Evolutionary conservation across 208 protist species (phyloP), one percentile per base, ranked within the genome.

Genomic region (Crithidia mellificae): DNA sequence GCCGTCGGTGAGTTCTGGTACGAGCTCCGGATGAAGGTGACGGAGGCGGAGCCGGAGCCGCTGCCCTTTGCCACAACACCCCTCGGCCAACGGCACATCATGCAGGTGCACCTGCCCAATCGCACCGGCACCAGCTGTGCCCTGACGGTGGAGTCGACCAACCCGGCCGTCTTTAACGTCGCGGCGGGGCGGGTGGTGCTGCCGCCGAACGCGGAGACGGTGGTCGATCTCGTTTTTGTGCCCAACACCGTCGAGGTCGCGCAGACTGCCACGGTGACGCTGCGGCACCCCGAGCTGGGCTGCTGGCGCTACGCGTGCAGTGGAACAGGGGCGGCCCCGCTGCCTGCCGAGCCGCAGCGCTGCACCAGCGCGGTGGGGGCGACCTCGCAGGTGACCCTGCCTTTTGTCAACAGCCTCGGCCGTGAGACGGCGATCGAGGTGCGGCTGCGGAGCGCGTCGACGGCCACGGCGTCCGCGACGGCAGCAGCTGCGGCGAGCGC

Each of bases 1-100:
- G 83, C 77, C 19, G 78, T 88, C 1, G 96, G 96, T n/a, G 93
- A 98, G 84, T 98, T 96, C 67, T 97, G 93, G 96, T 98, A 97
- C 57, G 84, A 93, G 67, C 71, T 98, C 47, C 46, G 64, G 51
- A 89, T 98, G 74, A 73, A 76, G 30, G 93, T 91, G 14, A 80
- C 83, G 52, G 81, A 86, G 63, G 68, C 92, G 19, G 69, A 59
- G 36, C 78, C 94, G 24, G 88, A 94, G 68, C 77, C 80, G 30
- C 74, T 98, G 63, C 50, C 56, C 29, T 85, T 98, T 57, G 63
- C 74, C 27, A 87, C 83, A 46, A 76, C 70, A 8, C 82, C 85
- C 12, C 74, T 98, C 47, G 94, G 96, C 30, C 70, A 77, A 30
- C 52, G 76, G 17, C 81, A 80, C 34, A 51, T 72, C 3, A 75